A percentile compares a stretch with the other conserved stretches of the same genome.
These are phyloP conservation scores for Daldinia childiae DNA, from an alignment of 495 filamentous ascomycete species.

Conservation along the genomic window DNA sequence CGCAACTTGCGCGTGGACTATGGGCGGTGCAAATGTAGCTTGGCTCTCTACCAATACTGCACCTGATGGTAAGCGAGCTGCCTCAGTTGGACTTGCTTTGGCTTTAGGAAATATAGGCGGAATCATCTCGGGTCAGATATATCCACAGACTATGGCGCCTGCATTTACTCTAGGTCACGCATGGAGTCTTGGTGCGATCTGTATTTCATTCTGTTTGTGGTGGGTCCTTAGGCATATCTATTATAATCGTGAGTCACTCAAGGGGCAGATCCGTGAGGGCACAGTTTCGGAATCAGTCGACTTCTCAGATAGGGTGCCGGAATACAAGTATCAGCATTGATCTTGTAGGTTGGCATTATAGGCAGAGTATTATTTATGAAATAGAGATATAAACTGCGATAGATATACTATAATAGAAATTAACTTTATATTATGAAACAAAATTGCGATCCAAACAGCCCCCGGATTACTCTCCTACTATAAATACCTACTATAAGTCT, in stretches of 20 bases:
- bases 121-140: conserved; percentile 51
- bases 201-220: conserved; percentile 41
- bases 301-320: conserved; percentile 38
- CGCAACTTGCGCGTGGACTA: conserved; percentile 55
- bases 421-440: no score
- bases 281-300: neutral
- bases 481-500: no score
- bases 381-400: conserved; percentile 12
- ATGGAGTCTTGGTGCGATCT: conserved; percentile 45
- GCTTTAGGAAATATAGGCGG: conserved; percentile 54
- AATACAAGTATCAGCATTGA: conserved; percentile 47
- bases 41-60: conserved; percentile 63
- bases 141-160: conserved; percentile 43
- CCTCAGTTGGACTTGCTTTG: conserved; percentile 52
- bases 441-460: no score
- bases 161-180: conserved; percentile 46
- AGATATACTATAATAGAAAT: conserved; percentile 25
- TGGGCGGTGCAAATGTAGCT: conserved; percentile 63
- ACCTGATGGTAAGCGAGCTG: conserved; percentile 56
- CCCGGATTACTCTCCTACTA: no score
- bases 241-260: conserved; percentile 36
- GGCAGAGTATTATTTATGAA: no score
- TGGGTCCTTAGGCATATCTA: conserved; percentile 43
- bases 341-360: no score
- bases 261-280: conserved; percentile 27